Evolutionary conservation across 2,329 filamentous ascomycete species (phyloP).

Genomic region (Apiospora sp.): DNA sequence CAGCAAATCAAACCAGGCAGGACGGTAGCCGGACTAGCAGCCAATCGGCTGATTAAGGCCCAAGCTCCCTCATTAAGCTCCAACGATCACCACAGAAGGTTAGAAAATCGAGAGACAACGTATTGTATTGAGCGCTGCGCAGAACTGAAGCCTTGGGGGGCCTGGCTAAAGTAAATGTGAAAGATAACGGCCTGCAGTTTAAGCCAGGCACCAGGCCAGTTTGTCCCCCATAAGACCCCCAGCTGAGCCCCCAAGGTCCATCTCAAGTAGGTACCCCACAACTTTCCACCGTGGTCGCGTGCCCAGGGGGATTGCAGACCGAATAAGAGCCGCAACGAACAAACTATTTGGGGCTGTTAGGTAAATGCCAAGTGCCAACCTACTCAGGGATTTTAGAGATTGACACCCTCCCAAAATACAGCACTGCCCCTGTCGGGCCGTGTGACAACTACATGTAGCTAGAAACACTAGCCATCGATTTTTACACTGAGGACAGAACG

Average conservation of each 20-base stretch:
- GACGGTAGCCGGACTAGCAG: not conserved
- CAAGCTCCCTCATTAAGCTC: not conserved
- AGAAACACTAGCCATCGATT: not conserved
- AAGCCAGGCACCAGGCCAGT: not conserved
- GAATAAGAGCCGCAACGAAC: conserved; percentile 11
- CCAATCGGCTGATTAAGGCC: not conserved
- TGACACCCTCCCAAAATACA: not conserved
- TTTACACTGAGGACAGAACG: not conserved
- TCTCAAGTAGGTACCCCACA: not conserved
- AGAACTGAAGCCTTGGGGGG: not conserved
- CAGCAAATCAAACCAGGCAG: not conserved
- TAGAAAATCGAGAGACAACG: too few relatives aligned
- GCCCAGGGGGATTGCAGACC: not conserved
- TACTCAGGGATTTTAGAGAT: not conserved
- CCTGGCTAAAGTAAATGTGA: not conserved
- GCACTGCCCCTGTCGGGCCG: not conserved
- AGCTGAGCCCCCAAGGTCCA: not conserved
- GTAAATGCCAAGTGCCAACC: not conserved
- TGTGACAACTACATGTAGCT: not conserved
- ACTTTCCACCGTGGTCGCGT: not conserved
- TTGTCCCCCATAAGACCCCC: not conserved
- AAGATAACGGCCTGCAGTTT: not conserved
- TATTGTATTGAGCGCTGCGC: not conserved
- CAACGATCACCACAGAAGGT: not conserved
- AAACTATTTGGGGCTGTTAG: not conserved